Evolutionary conservation across 2,329 filamentous ascomycete species (phyloP).

Genomic region (Venturia effusa): DNA sequence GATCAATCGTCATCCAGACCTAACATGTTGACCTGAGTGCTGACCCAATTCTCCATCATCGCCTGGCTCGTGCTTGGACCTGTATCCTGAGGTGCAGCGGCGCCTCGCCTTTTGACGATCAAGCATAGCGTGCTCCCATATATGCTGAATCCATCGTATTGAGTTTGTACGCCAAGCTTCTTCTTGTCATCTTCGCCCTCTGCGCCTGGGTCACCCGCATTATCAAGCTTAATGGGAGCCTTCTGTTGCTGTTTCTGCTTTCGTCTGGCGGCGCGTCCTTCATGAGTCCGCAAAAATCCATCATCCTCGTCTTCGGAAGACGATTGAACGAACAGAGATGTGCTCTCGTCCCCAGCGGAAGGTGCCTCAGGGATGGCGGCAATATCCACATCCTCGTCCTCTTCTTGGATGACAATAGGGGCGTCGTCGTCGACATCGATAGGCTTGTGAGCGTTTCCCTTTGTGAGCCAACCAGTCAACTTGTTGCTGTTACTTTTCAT

Average conservation of each 20-base stretch:
- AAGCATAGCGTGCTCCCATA: slow-evolving; percentile 88
- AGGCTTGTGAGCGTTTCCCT: slow-evolving; percentile 30
- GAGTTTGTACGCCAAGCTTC: slow-evolving; percentile 74
- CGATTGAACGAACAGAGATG: slow-evolving; percentile 5
- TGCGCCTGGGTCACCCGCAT: slow-evolving; percentile 8
- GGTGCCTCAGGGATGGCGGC: slow-evolving; percentile 14
- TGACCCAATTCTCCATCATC: slow-evolving; percentile 33
- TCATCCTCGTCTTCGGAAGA: slow-evolving; percentile 16
- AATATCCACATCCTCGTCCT: slow-evolving; percentile 45
- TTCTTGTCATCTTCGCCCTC: slow-evolving; percentile 65
- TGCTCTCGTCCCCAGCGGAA: slow-evolving; percentile 14
- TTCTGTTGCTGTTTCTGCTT: not conserved
- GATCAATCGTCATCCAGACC: slow-evolving; percentile 18
- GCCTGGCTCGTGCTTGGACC: slow-evolving; percentile 23
- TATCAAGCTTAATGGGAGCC: not conserved
- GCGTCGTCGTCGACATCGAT: slow-evolving; percentile 29
- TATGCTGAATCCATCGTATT: slow-evolving; percentile 92
- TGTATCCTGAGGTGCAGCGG: slow-evolving; percentile 15
- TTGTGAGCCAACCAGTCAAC: slow-evolving; percentile 35
- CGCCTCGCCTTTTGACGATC: slow-evolving; percentile 62
- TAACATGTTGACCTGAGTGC: slow-evolving; percentile 26
- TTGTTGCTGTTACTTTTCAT: slow-evolving; percentile 36
- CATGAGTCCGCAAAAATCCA: not conserved
- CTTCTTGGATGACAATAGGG: slow-evolving; percentile 45
- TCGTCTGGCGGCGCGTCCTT: not conserved